phyloP scores from a whole-genome alignment of 306 rosid species.

The Cyclanthera cordifolia region DNA sequence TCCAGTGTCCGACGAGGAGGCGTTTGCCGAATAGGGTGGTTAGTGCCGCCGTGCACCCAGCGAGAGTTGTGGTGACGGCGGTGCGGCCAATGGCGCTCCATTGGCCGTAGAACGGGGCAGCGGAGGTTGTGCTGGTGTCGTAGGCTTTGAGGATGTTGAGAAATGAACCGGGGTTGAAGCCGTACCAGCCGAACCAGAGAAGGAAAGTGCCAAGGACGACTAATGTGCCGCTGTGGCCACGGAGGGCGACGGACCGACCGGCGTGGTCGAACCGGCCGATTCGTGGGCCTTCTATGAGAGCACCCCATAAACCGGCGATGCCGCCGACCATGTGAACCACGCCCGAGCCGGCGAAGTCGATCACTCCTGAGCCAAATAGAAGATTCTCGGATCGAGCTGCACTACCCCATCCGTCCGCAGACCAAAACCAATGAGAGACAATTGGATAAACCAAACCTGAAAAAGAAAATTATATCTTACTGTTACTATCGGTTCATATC shows the following conservation, averaged over 20 bases:
- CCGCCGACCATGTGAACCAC: conserved; percentile 58
- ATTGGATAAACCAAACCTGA: conserved; percentile 36
- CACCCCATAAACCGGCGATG: conserved; percentile 54
- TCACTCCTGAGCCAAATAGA: conserved; percentile 41
- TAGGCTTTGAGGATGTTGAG: conserved; percentile 31
- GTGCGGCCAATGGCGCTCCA: conserved; percentile 57
- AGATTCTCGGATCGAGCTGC: conserved; percentile 20
- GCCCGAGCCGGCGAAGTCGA: conserved; percentile 55
- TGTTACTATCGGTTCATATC: not conserved
- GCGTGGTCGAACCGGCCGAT: conserved; percentile 39
- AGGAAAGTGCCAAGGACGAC: conserved; percentile 43
- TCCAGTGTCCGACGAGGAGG: conserved; percentile 41
- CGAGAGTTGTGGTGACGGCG: conserved; percentile 44
- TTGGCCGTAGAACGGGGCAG: conserved; percentile 38
- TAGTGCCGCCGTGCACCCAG: conserved; percentile 38
- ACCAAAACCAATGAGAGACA: conserved; percentile 60
- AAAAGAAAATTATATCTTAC: not conserved
- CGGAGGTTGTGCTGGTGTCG: conserved; percentile 4
- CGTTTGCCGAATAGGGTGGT: conserved; percentile 44
- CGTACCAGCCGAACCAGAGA: conserved; percentile 62
- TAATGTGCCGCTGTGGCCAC: conserved; percentile 44
- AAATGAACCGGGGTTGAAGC: conserved; percentile 56
- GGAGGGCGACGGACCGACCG: conserved; percentile 29
- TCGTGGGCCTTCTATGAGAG: conserved; percentile 46
- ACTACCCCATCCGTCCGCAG: conserved; percentile 44